A percentile compares a stretch with the other conserved stretches of the same genome.
Conservation (phyloP, 192 early-diverging fungal species). For the Entomortierella chlamydospora region DNA sequence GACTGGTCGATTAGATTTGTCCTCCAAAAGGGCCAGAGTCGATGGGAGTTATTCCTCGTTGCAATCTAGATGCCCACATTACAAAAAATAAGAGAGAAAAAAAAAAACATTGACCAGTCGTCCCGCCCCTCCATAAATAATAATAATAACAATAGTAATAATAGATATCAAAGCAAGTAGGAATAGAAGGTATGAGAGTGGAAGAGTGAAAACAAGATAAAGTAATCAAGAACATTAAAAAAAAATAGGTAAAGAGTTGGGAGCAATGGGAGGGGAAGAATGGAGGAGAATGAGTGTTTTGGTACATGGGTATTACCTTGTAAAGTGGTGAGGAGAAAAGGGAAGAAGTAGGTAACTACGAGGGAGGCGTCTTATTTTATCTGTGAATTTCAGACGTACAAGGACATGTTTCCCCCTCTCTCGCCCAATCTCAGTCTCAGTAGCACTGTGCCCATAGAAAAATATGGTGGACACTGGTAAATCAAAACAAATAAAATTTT, state of each 20-base stretch:
- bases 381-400: background rate
- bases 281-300: background rate
- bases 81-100: background rate
- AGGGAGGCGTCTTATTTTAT: slow-evolving; percentile 23
- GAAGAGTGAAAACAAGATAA: background rate
- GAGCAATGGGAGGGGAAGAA: background rate
- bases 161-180: too few species aligned
- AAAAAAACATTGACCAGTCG: too few species aligned
- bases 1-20: background rate
- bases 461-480: too few species aligned
- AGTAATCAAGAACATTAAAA: background rate
- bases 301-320: slow-evolving; percentile 37
- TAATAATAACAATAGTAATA: too few species aligned
- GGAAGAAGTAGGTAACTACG: slow-evolving; percentile 16
- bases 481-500: too few species aligned
- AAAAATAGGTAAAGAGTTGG: background rate
- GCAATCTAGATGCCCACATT: background rate
- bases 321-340: slow-evolving; percentile 51
- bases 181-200: background rate
- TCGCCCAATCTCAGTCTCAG: too few species aligned
- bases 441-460: too few species aligned
- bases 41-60: background rate
- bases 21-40: background rate
- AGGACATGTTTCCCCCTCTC: too few species aligned
- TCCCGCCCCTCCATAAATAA: too few species aligned